These are phyloP conservation scores for Parmelia sp. DNA, from an alignment of 495 filamentous ascomycete genomes.

Conservation along the genomic window DNA sequence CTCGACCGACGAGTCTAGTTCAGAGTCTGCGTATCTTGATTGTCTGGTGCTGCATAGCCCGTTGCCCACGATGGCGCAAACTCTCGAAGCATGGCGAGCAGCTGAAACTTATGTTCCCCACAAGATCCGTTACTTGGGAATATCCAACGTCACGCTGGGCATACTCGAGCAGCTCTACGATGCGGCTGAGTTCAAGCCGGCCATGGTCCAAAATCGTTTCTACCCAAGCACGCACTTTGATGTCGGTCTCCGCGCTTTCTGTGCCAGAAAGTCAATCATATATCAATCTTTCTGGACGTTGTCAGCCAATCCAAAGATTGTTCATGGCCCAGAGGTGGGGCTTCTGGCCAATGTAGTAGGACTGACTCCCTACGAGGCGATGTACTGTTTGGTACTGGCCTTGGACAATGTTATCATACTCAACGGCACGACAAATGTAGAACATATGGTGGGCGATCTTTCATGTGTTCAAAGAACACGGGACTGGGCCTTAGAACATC, in stretches of 20 bases:
- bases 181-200: constrained; percentile 42
- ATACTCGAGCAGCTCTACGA: constrained; percentile 48
- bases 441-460: constrained; percentile 59
- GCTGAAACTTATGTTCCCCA: constrained; percentile 60
- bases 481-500: constrained; percentile 30
- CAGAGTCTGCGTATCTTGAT: constrained; percentile 57
- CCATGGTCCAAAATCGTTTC: constrained; percentile 74
- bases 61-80: constrained; percentile 49
- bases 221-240: constrained; percentile 57
- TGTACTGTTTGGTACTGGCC: constrained; percentile 63
- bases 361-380: constrained; percentile 45
- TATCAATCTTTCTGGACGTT: constrained; percentile 77
- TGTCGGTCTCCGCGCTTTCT: constrained; percentile 53
- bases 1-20: constrained; percentile 28
- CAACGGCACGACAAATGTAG: constrained; percentile 54
- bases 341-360: constrained; percentile 40
- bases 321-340: constrained; percentile 45
- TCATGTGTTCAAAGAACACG: constrained; percentile 45
- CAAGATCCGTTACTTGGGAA: constrained; percentile 59
- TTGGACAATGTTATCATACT: constrained; percentile 52
- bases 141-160: constrained; percentile 58
- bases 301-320: constrained; percentile 59
- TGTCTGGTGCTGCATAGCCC: constrained; percentile 68
- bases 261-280: constrained; percentile 48
- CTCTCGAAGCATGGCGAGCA: constrained; percentile 56